A percentile compares a stretch with the other conserved stretches of the same genome.
phyloP scores from a whole-genome alignment of 2,329 filamentous ascomycete species.

The Cladosporium austrohemisphaericum region DNA sequence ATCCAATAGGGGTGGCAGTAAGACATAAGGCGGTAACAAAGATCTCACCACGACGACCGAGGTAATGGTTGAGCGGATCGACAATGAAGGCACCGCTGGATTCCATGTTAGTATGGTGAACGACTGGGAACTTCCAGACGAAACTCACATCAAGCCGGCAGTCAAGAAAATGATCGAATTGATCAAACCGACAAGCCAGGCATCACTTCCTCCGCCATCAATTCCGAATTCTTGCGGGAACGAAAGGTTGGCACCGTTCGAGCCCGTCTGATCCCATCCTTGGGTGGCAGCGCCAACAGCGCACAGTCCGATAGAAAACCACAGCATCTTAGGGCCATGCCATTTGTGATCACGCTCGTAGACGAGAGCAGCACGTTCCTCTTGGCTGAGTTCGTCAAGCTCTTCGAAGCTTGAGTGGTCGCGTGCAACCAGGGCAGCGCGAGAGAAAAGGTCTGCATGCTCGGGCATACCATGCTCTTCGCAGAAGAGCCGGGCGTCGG shows the following conservation, averaged over 20 bases:
- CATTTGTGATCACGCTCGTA: conserved; percentile 66
- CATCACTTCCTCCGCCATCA: conserved; percentile 14
- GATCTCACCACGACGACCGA: conserved; percentile 36
- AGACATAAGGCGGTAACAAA: conserved; percentile 49
- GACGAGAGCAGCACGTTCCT: conserved; percentile 57
- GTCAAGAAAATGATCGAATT: conserved; percentile 53
- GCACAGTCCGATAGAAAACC: conserved; percentile 56
- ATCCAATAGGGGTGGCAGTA: conserved; percentile 63
- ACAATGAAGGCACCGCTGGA: conserved; percentile 49
- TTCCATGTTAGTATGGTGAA: neutral
- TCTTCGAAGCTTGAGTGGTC: conserved; percentile 61
- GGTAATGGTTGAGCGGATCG: conserved; percentile 36
- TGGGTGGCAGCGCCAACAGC: conserved; percentile 31
- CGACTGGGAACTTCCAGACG: no score
- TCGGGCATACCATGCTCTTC: conserved; percentile 35
- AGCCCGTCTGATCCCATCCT: conserved; percentile 32
- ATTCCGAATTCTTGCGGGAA: conserved; percentile 27
- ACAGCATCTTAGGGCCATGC: conserved; percentile 59
- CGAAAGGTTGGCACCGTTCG: conserved; percentile 31
- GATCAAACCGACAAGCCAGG: conserved; percentile 41
- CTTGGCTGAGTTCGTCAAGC: conserved; percentile 57
- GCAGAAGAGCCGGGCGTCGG: conserved; percentile 34
- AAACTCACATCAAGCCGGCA: conserved; percentile 32
- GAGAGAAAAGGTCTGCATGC: conserved; percentile 36
- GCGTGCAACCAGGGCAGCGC: conserved; percentile 65